Evolutionary conservation across 2,329 filamentous ascomycete species (phyloP), one percentile per base, ranked within the genome.

Genomic region (Aspergillus ochraceus): DNA sequence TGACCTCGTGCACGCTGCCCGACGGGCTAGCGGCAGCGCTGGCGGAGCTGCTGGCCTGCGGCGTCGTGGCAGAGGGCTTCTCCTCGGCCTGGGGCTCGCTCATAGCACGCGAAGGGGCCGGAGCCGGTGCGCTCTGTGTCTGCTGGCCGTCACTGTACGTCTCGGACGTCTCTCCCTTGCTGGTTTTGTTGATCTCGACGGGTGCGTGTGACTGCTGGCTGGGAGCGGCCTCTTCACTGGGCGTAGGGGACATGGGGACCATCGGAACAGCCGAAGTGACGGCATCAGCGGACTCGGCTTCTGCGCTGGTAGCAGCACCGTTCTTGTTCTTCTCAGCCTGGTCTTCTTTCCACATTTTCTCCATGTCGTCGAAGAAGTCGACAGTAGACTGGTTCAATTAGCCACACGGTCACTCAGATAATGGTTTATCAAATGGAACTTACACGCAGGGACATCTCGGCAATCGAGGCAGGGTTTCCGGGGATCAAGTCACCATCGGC

Each of bases 401-500:
- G 22, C 45, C 8, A 22, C 45, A 47, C 12, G 9, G 2, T 5
- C 20, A 24, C 19, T 11, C 11, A 47, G 4, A n/a, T 8, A 3
- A 42, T 42, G 36, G 17, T n/a, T n/a, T 42, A 17, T 19, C 12
- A 17, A 47, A 4, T 50, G 8, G 19, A 51, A 11, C 32, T 53
- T 54, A 73, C 71, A 60, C 64, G 58, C 29, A 72, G 49, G 1
- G 59, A 42, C 6, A 59, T 51, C 4, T 66, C 46, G 9, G 64
- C 55, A 46, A 57, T 6, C 11, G 55, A 29, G 10, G 51, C 6
- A 20, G 4, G 17, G 19, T 10, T 47, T 14, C 6, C 24, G 9
- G 49, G 26, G 46, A 14, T n/a, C 24, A 55, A 32, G 24, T 26
- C 10, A 20, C 22, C 24, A 20, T 20, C 39, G 3, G 19, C 19